A percentile compares a stretch with the other conserved stretches of the same genome.
Evolutionary conservation across 495 filamentous ascomycete species (phyloP).

Genomic region (Trichoderma asperelloides): DNA sequence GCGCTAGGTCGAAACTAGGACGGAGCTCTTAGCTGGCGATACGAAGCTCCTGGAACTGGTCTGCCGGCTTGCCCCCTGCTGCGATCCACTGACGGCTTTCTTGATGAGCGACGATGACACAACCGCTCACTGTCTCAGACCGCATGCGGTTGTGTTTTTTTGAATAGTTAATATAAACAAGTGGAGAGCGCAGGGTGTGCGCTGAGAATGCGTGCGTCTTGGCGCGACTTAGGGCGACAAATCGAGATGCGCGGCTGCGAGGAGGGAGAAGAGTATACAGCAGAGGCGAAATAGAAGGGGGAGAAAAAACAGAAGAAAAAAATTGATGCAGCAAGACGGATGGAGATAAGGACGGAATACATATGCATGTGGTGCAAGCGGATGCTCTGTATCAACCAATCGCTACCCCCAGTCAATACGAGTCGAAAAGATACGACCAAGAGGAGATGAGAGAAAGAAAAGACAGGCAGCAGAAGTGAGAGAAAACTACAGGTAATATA

Average conservation of each 20-base stretch:
- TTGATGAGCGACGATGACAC: conserved; percentile 3
- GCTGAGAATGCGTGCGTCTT: not conserved
- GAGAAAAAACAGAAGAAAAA: not conserved
- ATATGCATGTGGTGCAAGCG: no score
- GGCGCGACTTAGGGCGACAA: not conserved
- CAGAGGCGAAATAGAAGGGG: not conserved
- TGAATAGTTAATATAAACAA: not conserved
- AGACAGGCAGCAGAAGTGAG: not conserved
- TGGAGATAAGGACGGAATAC: no score
- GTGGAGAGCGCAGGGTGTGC: conserved; percentile 5
- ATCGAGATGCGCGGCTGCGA: conserved; percentile 4
- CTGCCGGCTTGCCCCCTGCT: not conserved
- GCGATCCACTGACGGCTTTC: not conserved
- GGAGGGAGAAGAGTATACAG: not conserved
- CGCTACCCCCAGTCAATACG: no score
- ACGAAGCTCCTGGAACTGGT: conserved; percentile 4
- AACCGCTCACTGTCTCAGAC: not conserved
- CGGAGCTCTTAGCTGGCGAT: not conserved
- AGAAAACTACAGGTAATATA: not conserved
- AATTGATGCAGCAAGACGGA: not conserved
- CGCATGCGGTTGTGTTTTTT: conserved; percentile 1
- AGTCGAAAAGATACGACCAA: not conserved
- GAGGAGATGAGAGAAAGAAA: not conserved
- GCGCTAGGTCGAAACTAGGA: not conserved
- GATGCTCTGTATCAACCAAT: no score